These are phyloP conservation scores for Verticillium isaacii DNA, from an alignment of 2,329 filamentous ascomycete genomes.

Conservation along the genomic window DNA sequence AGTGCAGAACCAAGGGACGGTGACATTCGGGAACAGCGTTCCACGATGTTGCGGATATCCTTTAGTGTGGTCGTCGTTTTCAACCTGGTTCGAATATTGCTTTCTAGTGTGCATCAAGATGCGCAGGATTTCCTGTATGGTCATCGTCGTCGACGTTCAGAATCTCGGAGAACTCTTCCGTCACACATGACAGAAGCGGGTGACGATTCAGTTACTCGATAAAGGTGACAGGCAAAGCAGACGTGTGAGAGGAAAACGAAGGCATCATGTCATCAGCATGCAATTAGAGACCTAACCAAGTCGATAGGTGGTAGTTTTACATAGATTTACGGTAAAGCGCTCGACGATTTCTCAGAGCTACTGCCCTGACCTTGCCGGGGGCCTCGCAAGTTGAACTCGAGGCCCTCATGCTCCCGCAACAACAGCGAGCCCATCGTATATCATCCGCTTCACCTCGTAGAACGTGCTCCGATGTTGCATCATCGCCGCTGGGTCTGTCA, in stretches of 20 bases:
- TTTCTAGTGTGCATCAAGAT: too few relatives aligned
- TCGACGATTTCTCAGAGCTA: neutral
- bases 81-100: too few relatives aligned
- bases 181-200: too few relatives aligned
- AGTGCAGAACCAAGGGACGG: too few relatives aligned
- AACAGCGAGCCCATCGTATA: constrained; percentile 91
- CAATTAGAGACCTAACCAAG: neutral
- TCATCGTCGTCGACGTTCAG: too few relatives aligned
- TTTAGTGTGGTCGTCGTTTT: too few relatives aligned
- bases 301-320: neutral
- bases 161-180: neutral
- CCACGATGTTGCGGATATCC: too few relatives aligned
- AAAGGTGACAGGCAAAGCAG: neutral
- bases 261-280: neutral
- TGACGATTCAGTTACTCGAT: neutral
- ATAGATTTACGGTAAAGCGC: neutral
- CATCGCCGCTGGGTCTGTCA: constrained; percentile 32
- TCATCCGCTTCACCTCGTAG: constrained; percentile 81
- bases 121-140: too few relatives aligned
- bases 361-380: neutral
- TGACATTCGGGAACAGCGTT: too few relatives aligned
- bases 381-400: neutral
- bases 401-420: constrained; percentile 49
- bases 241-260: neutral
- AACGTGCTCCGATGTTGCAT: constrained; percentile 61